Conservation (phyloP, 257 asterid genomes). For the Cinchona pubescens region DNA sequence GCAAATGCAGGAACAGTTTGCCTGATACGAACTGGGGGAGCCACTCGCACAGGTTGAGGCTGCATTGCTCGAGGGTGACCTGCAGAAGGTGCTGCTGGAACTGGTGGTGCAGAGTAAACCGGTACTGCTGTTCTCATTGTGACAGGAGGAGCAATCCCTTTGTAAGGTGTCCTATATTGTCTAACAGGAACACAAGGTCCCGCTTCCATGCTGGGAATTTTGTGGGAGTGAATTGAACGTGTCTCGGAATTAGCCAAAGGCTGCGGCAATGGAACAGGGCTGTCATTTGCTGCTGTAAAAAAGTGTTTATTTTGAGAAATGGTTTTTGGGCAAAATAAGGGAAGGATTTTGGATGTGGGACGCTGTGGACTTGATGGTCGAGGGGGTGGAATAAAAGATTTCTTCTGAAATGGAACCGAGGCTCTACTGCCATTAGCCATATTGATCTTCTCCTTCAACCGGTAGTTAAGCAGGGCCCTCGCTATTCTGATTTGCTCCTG, state of each 20-base stretch:
- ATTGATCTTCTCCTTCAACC: conserved; percentile 36
- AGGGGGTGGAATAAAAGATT: conserved; percentile 33
- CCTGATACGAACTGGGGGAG: conserved; percentile 56
- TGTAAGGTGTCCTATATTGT: conserved; percentile 44
- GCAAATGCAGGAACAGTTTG: conserved; percentile 59
- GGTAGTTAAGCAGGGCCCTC: conserved; percentile 61
- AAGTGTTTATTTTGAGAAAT: conserved; percentile 34
- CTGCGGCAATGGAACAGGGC: conserved; percentile 25
- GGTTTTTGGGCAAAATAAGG: conserved; percentile 44
- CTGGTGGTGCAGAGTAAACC: conserved; percentile 70
- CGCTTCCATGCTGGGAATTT: conserved; percentile 32
- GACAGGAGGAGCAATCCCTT: conserved; percentile 66
- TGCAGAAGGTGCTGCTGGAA: conserved; percentile 34
- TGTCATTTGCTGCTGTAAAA: conserved; percentile 23
- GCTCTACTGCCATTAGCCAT: conserved; percentile 21
- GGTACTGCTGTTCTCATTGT: conserved; percentile 61
- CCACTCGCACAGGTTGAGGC: conserved; percentile 36
- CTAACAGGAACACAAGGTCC: conserved; percentile 40
- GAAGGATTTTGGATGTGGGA: conserved; percentile 68
- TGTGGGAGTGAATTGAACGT: conserved; percentile 22
- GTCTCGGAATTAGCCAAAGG: conserved; percentile 40
- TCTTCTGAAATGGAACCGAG: conserved; percentile 43
- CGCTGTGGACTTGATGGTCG: conserved; percentile 67
- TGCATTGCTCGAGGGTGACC: conserved; percentile 32
- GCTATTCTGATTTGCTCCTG: conserved; percentile 75